Evolutionary conservation across 1,284 basidiomycete genomes (phyloP).

Genomic region (Phenoliferia sp.): DNA sequence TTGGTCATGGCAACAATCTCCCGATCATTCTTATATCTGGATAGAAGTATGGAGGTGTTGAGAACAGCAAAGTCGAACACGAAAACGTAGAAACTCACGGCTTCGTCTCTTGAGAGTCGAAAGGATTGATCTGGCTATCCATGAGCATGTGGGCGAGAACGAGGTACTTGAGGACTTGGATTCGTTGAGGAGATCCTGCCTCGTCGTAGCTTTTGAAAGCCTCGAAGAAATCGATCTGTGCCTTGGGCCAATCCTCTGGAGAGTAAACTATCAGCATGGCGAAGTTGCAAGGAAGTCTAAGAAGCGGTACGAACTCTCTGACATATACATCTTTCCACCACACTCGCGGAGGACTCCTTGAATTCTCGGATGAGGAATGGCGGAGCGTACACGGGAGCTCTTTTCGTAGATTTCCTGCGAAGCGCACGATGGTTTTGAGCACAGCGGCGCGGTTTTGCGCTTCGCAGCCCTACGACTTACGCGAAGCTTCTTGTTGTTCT

Average conservation of each 20-base stretch:
- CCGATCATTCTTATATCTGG: slow-evolving; percentile 88
- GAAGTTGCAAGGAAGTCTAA: background rate
- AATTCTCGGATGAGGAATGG: slow-evolving; percentile 96
- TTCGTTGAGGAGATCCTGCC: slow-evolving; percentile 90
- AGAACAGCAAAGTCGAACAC: slow-evolving; percentile 1
- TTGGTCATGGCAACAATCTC: slow-evolving; percentile 98
- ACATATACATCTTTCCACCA: slow-evolving; percentile 99
- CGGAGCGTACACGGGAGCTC: slow-evolving; percentile 84
- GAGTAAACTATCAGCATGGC: background rate
- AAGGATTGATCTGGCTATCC: slow-evolving; percentile 97
- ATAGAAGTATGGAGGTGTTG: background rate
- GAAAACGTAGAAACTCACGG: slow-evolving; percentile 55
- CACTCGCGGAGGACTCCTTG: slow-evolving; percentile 99
- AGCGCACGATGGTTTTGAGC: slow-evolving; percentile 2
- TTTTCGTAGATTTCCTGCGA: slow-evolving; percentile 92
- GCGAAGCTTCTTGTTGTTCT: slow-evolving; percentile 93
- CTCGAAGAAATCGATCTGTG: slow-evolving; percentile 97
- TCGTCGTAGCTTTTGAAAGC: slow-evolving; percentile 99
- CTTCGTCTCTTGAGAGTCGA: slow-evolving; percentile 98
- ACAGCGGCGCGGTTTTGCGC: background rate
- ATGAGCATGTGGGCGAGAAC: slow-evolving; percentile 98
- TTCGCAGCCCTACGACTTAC: slow-evolving; percentile 43
- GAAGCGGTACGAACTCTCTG: slow-evolving; percentile 67
- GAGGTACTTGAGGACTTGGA: slow-evolving; percentile 96
- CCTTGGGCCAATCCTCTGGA: slow-evolving; percentile 87